phyloP scores from a whole-genome alignment of 2,329 filamentous ascomycete species.

The Penicillium olsonii region DNA sequence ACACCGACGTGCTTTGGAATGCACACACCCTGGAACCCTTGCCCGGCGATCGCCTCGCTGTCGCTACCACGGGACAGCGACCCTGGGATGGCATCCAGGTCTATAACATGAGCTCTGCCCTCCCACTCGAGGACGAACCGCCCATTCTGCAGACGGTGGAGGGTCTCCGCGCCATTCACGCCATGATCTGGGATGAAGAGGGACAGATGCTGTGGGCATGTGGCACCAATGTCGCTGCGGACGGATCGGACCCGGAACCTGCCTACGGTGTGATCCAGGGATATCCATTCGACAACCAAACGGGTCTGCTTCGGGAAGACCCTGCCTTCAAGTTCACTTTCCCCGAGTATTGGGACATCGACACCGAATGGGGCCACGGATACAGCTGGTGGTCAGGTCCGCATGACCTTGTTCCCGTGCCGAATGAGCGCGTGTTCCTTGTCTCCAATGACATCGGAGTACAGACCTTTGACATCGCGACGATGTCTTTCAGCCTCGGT shows the following conservation, averaged over 20 bases:
- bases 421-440: slow-evolving; percentile 26
- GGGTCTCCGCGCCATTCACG: slow-evolving; percentile 26
- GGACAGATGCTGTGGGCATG: slow-evolving; percentile 26
- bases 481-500: slow-evolving; percentile 14
- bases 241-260: slow-evolving; percentile 24
- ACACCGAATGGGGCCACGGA: slow-evolving; percentile 24
- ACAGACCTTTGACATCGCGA: slow-evolving; percentile 23
- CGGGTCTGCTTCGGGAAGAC: slow-evolving; percentile 17
- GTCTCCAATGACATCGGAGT: slow-evolving; percentile 25
- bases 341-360: slow-evolving; percentile 15
- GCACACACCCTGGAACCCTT: slow-evolving; percentile 24
- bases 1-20: slow-evolving; percentile 23
- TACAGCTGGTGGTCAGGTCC: slow-evolving; percentile 27
- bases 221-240: slow-evolving; percentile 25
- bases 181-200: slow-evolving; percentile 28
- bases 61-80: slow-evolving; percentile 25
- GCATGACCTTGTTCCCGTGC: slow-evolving; percentile 28
- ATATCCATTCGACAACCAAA: slow-evolving; percentile 23
- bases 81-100: slow-evolving; percentile 27
- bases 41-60: slow-evolving; percentile 22
- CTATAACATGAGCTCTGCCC: slow-evolving; percentile 21
- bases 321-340: slow-evolving; percentile 16
- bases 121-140: slow-evolving; percentile 21
- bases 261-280: slow-evolving; percentile 22
- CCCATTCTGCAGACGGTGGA: slow-evolving; percentile 26